These are phyloP conservation scores for Reticulascus tulasneorum DNA, from an alignment of 2,329 filamentous ascomycete genomes.

Conservation along the genomic window DNA sequence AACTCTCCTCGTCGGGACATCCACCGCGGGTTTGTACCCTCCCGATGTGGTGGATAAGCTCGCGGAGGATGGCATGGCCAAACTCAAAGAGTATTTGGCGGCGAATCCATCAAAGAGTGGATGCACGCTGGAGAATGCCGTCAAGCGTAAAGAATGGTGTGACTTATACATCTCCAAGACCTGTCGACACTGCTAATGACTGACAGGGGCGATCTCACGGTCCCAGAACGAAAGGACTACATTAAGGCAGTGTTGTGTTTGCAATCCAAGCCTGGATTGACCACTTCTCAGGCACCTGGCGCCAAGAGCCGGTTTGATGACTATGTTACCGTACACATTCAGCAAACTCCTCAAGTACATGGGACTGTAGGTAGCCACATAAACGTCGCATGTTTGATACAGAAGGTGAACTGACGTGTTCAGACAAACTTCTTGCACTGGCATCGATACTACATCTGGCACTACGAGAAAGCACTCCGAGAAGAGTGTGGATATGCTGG, in stretches of 20 bases:
- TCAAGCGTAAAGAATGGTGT: conserved; percentile 8
- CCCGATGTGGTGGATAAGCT: conserved; percentile 4
- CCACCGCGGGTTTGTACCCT: conserved; percentile 2
- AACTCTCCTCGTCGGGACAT: too few species aligned
- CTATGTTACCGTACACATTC: conserved; percentile 26
- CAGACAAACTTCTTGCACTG: conserved; percentile 36
- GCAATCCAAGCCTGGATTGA: conserved; percentile 10
- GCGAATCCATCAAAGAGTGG: not conserved
- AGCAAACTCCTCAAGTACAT: conserved; percentile 21
- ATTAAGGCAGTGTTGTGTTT: conserved; percentile 20
- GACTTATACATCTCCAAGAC: not conserved
- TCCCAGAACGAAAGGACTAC: conserved; percentile 14
- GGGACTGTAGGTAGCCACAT: conserved; percentile 14
- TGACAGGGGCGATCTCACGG: conserved; percentile 1
- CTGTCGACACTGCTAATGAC: not conserved
- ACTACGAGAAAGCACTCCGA: conserved; percentile 33
- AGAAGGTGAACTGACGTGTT: too few species aligned
- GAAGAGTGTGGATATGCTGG: conserved; percentile 38
- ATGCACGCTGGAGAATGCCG: conserved; percentile 2
- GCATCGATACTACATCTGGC: conserved; percentile 37
- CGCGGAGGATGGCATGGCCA: not conserved
- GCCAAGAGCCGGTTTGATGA: conserved; percentile 25
- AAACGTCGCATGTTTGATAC: too few species aligned
- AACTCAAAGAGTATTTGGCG: not conserved
- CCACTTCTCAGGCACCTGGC: conserved; percentile 13